phyloP scores from a whole-genome alignment of 495 filamentous ascomycete species.

The Lichenothelia convexa region DNA sequence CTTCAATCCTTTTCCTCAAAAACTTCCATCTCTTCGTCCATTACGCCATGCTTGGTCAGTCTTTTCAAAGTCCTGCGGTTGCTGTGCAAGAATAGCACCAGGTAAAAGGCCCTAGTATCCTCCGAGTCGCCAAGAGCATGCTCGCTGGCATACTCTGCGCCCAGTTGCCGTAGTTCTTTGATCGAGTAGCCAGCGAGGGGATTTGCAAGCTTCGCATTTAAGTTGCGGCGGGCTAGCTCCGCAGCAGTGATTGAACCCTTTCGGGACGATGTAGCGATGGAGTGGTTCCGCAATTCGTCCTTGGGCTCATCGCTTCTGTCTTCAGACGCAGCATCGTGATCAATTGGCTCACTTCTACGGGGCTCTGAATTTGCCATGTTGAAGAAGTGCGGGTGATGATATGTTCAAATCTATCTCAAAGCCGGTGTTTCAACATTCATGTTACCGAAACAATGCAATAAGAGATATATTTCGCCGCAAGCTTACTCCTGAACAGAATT shows the following conservation, averaged over 20 bases:
- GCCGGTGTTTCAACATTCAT: no score
- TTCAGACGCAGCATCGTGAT: no score
- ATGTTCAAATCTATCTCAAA: no score
- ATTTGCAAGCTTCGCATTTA: conserved; percentile 47
- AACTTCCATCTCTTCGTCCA: conserved; percentile 29
- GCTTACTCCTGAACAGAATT: no score
- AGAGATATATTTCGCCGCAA: no score
- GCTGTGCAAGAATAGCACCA: conserved; percentile 53
- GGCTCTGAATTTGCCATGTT: no score
- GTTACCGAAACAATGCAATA: no score
- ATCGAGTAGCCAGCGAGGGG: conserved; percentile 47
- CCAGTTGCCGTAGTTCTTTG: conserved; percentile 40
- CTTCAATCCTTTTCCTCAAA: conserved; percentile 41
- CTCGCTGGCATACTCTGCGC: conserved; percentile 44
- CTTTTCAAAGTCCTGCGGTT: conserved; percentile 23
- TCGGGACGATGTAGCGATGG: neutral
- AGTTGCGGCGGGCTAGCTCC: conserved; percentile 23
- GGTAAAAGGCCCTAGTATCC: conserved; percentile 52
- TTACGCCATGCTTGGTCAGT: conserved; percentile 5
- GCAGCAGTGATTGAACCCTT: neutral
- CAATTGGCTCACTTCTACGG: no score
- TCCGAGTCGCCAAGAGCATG: conserved; percentile 42
- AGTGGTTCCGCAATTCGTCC: neutral
- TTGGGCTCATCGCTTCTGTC: no score
- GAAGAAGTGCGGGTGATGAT: no score